A percentile compares a stretch with the other conserved stretches of the same genome.
phyloP scores from a whole-genome alignment of 306 rosid species.

The Pyrus betulifolia region DNA sequence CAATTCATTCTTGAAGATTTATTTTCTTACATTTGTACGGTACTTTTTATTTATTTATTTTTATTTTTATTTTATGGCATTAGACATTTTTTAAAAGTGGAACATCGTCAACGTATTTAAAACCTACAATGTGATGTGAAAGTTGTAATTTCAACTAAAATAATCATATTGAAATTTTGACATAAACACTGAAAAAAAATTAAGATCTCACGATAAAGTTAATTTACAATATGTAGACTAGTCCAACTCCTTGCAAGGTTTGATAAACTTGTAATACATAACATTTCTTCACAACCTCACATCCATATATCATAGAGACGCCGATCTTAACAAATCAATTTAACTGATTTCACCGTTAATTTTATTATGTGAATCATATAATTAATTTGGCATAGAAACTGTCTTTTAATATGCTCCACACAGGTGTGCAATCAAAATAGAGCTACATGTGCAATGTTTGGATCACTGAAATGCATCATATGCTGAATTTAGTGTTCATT shows the following conservation, averaged over 20 bases:
- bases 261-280: no score
- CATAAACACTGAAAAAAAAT: neutral
- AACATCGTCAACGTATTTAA: neutral
- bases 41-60: neutral
- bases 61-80: neutral
- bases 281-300: no score
- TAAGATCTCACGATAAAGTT: rapidly evolving
- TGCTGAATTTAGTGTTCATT: neutral
- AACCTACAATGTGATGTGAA: neutral
- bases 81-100: neutral
- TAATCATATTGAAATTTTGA: neutral
- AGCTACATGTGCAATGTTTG: neutral
- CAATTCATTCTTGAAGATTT: neutral
- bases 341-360: no score
- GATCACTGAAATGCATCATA: neutral
- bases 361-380: neutral
- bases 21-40: neutral
- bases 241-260: no score
- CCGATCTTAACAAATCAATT: neutral
- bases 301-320: neutral
- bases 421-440: neutral
- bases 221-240: no score
- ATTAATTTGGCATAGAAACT: no score
- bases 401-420: neutral
- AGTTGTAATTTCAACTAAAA: neutral